Base-by-base conservation (phyloP, 441 rosid species). In the Adansonia madagascariensis region DNA sequence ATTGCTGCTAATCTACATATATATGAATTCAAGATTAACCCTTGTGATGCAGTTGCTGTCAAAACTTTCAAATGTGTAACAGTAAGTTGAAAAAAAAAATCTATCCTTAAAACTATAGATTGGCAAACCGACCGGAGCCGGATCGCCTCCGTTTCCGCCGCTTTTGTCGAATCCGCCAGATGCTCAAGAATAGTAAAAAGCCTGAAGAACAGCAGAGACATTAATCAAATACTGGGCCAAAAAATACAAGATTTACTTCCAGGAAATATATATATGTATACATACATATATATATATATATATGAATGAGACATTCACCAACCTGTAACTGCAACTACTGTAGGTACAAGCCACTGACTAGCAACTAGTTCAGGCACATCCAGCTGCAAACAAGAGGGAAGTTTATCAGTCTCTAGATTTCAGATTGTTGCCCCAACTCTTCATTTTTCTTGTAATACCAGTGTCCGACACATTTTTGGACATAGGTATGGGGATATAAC, bases 261-360 rank as follows among this genome's bases (percentile, higher is more conserved):
- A 27, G 31, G 31, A 27, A 27, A 24, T 27, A 27, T 3, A 10
- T 10, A 59, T 9, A n/a, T n/a, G n/a, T n/a, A n/a, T n/a, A n/a
- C n/a, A 20, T 24, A 1, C 4, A 15, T 60, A 4, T 22, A 3
- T 11, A 4, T 10, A 11, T 11, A 60, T 60, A 60, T 27, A 2
- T 27, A 27, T 27, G 31, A 27, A 2, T 10, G 27, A 55, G 61
- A 9, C 12, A 20, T 64, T 61, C 75, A 81, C 89, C 71, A 73
- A 96, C 98, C 99, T 47, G 89, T 78, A 66, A 91, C 77, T 60
- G 88, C 90, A 76, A 91, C 84, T 43, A 87, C 89, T 11, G 88
- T 92, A 77, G 93, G 98, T 75, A 92, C 83, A 72, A 92, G 89
- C 99, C 97, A 90, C 41, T 89, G 94, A 81, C 89, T 92, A 69